Conservation (phyloP, 2,329 filamentous ascomycete species). For the Xylariaceae sp. region DNA sequence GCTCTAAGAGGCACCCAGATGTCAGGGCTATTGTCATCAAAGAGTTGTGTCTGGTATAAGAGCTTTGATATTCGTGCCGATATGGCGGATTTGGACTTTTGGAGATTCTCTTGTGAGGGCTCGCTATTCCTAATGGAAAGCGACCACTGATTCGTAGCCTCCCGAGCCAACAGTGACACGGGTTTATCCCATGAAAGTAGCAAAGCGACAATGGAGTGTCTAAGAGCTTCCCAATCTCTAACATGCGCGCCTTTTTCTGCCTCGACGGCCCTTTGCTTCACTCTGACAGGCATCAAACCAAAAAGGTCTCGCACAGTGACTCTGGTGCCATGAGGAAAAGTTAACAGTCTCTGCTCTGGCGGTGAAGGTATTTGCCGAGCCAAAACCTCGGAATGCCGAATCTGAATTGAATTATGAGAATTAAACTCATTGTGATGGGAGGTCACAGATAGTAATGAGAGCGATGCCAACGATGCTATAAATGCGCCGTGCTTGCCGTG, state of each 20-base stretch:
- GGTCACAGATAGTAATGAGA: constrained; percentile 73
- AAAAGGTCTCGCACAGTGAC: constrained; percentile 78
- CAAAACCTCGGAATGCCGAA: constrained; percentile 67
- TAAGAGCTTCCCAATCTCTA: constrained; percentile 64
- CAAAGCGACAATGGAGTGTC: constrained; percentile 55
- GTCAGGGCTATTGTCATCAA: constrained; percentile 45
- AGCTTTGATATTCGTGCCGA: constrained; percentile 42
- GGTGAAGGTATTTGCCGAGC: constrained; percentile 60
- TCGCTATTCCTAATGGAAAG: constrained; percentile 34
- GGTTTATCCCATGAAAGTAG: constrained; percentile 64
- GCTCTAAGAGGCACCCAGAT: constrained; percentile 72
- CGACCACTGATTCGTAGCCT: constrained; percentile 39
- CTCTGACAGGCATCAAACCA: constrained; percentile 83
- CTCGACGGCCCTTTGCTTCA: constrained; percentile 68
- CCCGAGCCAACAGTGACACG: constrained; percentile 56
- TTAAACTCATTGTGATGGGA: constrained; percentile 63
- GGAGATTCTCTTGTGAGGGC: neutral
- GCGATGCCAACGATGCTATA: constrained; percentile 67
- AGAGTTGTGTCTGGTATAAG: constrained; percentile 62
- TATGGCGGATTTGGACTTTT: constrained; percentile 14
- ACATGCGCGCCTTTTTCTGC: constrained; percentile 48
- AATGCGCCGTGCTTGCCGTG: constrained; percentile 74
- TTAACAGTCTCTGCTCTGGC: constrained; percentile 52
- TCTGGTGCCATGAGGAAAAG: constrained; percentile 65
- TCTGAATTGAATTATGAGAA: constrained; percentile 60